These are phyloP conservation scores for Diaporthe nobilis DNA, from an alignment of 2,329 filamentous ascomycete species.

Conservation along the genomic window DNA sequence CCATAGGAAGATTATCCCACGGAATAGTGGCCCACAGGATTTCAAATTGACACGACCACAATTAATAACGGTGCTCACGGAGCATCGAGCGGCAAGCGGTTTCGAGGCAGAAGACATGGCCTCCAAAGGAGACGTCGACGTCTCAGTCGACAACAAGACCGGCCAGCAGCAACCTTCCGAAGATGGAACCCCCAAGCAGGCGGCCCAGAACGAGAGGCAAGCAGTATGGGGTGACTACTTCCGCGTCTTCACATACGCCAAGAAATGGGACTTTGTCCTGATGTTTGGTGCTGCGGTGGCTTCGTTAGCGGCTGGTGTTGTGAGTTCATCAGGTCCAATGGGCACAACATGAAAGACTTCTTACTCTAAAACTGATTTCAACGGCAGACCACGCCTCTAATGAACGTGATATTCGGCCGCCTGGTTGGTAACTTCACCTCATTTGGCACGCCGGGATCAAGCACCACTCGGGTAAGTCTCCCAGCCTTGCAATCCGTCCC, in stretches of 20 bases:
- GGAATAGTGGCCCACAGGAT: background rate
- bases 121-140: slow-evolving; percentile 6
- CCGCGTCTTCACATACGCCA: slow-evolving; percentile 66
- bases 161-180: background rate
- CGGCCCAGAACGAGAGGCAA: slow-evolving; percentile 30
- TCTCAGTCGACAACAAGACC: background rate
- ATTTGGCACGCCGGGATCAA: slow-evolving; percentile 44
- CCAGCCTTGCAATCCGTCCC: background rate
- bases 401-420: slow-evolving; percentile 72
- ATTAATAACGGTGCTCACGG: background rate
- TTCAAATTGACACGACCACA: background rate
- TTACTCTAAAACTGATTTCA: background rate
- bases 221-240: slow-evolving; percentile 40
- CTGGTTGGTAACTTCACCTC: slow-evolving; percentile 61
- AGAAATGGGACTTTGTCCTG: slow-evolving; percentile 64
- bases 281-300: slow-evolving; percentile 62
- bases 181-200: background rate
- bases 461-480: slow-evolving; percentile 28
- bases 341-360: background rate
- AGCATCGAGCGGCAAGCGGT: background rate
- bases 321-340: slow-evolving; percentile 15
- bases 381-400: slow-evolving; percentile 65
- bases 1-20: background rate
- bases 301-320: slow-evolving; percentile 65
- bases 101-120: slow-evolving; percentile 7